Percentiles rank a stretch among this genome's conserved stretches.
These are phyloP conservation scores for Candolleomyces efflorescens DNA, from an alignment of 768 basidiomycete genomes.

Conservation along the genomic window DNA sequence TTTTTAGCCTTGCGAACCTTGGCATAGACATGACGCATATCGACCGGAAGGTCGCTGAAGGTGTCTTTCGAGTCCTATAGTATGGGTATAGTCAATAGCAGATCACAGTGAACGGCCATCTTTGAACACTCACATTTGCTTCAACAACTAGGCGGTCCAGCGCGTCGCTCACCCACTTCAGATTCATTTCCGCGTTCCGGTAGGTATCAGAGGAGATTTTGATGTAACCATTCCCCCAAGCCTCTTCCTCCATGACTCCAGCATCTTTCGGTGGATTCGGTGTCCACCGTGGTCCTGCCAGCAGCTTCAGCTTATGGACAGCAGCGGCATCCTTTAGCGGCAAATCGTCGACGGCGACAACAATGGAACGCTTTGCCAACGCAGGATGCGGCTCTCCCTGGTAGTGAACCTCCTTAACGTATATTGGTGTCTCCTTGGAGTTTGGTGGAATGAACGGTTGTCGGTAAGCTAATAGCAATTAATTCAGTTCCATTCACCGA, in stretches of 20 bases:
- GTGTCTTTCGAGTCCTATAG: conserved; percentile 37
- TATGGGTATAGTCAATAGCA: conserved; percentile 8
- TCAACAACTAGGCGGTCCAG: conserved; percentile 74
- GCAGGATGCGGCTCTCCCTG: conserved; percentile 75
- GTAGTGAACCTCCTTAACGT: conserved; percentile 73
- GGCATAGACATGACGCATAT: conserved; percentile 73
- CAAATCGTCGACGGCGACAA: conserved; percentile 70
- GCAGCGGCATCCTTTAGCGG: conserved; percentile 62
- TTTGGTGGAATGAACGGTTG: conserved; percentile 75
- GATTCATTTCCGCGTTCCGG: conserved; percentile 76
- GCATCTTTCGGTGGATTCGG: conserved; percentile 66
- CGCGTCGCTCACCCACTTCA: conserved; percentile 91
- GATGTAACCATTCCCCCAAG: conserved; percentile 71
- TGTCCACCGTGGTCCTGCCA: conserved; percentile 88
- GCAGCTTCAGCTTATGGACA: conserved; percentile 79
- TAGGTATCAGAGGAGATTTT: conserved; percentile 92
- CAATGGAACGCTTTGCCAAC: conserved; percentile 64
- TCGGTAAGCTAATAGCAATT: conserved; percentile 57
- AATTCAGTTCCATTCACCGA: background rate
- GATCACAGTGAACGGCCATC: conserved; percentile 3
- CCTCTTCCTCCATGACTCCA: conserved; percentile 48
- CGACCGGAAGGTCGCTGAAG: conserved; percentile 71
- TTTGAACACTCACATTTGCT: conserved; percentile 78
- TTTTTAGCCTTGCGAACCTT: conserved; percentile 68
- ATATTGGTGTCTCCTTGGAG: conserved; percentile 44